Evolutionary conservation across 1,284 basidiomycete genomes (phyloP).

Genomic region (Neonothopanus nambi): DNA sequence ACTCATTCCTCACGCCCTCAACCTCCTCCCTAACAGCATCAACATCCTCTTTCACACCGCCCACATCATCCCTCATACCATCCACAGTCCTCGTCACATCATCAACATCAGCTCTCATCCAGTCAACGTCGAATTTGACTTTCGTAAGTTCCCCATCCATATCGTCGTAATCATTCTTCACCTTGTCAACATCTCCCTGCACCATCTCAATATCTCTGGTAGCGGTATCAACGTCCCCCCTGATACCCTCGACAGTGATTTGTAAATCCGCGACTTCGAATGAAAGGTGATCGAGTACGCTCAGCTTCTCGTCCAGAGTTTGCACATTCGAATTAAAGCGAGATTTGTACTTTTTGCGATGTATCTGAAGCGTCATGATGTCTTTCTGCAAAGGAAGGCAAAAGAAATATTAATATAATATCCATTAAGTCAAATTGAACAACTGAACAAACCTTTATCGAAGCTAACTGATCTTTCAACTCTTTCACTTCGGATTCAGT

Average conservation of each 20-base stretch:
- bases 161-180: conserved; percentile 35
- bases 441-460: conserved; percentile 4
- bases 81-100: too few species aligned
- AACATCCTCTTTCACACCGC: conserved; percentile 35
- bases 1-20: conserved; percentile 31
- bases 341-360: conserved; percentile 38
- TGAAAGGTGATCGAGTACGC: conserved; percentile 40
- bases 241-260: background rate
- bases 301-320: conserved; percentile 34
- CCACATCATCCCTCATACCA: too few species aligned
- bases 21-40: conserved; percentile 40
- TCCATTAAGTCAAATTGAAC: background rate
- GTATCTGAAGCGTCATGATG: conserved; percentile 35
- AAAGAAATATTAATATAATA: background rate
- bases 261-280: background rate
- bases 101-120: conserved; percentile 36
- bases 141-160: conserved; percentile 30
- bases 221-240: background rate
- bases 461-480: background rate
- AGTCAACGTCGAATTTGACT: too few species aligned
- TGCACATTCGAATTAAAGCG: conserved; percentile 40
- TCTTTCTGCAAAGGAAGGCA: conserved; percentile 28
- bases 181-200: too few species aligned
- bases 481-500: background rate
- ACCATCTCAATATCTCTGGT: background rate